phyloP scores from a whole-genome alignment of 495 filamentous ascomycete genomes.

The Staphylotrichum tortipilum region DNA sequence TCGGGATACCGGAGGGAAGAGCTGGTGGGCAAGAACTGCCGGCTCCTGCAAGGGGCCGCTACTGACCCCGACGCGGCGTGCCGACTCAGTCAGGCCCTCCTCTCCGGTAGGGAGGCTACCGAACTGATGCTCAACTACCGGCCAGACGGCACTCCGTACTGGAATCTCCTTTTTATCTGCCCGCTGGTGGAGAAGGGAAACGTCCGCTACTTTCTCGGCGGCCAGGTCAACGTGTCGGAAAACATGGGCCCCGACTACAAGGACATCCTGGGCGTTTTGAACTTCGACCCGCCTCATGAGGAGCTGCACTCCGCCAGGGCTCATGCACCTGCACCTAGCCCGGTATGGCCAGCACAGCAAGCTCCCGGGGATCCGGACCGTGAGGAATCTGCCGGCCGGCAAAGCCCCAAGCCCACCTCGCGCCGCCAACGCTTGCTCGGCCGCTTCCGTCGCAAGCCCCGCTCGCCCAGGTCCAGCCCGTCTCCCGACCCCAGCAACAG shows the following conservation, averaged over 20 bases:
- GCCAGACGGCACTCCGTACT: slow-evolving; percentile 46
- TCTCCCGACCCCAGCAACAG: slow-evolving; percentile 1
- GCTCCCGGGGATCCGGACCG: background rate
- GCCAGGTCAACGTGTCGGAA: slow-evolving; percentile 48
- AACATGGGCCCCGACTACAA: slow-evolving; percentile 37
- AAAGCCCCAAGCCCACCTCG: background rate
- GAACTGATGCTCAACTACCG: slow-evolving; percentile 47
- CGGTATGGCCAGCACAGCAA: background rate
- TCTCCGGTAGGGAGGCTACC: slow-evolving; percentile 34
- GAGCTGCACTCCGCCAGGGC: background rate
- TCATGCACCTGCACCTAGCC: background rate
- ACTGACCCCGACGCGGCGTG: slow-evolving; percentile 33
- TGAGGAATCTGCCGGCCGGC: background rate
- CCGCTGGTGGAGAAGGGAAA: slow-evolving; percentile 40
- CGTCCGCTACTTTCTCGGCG: slow-evolving; percentile 43
- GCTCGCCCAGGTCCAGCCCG: background rate
- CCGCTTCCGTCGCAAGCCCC: slow-evolving; percentile 9
- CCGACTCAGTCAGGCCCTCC: slow-evolving; percentile 36
- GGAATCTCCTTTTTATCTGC: slow-evolving; percentile 47
- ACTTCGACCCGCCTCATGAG: slow-evolving; percentile 12
- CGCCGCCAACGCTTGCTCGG: slow-evolving; percentile 21
- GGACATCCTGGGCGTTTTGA: slow-evolving; percentile 44
- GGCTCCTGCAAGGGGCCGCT: slow-evolving; percentile 42
- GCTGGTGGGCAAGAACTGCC: slow-evolving; percentile 41
- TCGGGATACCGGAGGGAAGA: slow-evolving; percentile 41